A percentile compares a stretch with the other conserved stretches of the same genome.
Conservation (phyloP, 1,284 basidiomycete species). For the Microbotryum silenes-acaulis region DNA sequence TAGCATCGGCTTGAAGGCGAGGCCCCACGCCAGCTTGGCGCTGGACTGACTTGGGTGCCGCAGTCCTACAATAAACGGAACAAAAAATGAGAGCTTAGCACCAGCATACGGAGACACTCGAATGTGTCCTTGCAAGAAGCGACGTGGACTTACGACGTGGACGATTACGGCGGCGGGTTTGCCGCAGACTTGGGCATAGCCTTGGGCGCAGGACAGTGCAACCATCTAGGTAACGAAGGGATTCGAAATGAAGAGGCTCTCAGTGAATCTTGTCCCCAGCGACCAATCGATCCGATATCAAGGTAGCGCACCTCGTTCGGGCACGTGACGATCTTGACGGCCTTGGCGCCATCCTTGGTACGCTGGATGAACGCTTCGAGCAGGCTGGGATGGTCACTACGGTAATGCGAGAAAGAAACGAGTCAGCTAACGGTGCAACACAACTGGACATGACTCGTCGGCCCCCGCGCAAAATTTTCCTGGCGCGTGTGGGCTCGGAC, state of each 20-base stretch:
- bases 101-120: too few relatives aligned
- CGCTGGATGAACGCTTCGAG: constrained; percentile 49
- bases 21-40: background rate
- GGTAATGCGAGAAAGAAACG: background rate
- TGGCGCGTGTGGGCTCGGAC: constrained; percentile 51
- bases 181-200: constrained; percentile 57
- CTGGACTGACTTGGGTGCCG: constrained; percentile 53
- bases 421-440: too few relatives aligned
- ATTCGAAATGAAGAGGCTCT: background rate
- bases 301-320: constrained; percentile 50
- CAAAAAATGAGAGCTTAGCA: background rate
- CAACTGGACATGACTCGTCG: too few relatives aligned
- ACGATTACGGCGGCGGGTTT: constrained; percentile 62
- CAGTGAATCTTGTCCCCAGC: background rate
- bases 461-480: background rate
- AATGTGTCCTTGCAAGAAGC: too few relatives aligned
- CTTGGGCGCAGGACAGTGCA: constrained; percentile 60
- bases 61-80: constrained; percentile 45
- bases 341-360: constrained; percentile 42
- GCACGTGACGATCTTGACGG: constrained; percentile 53
- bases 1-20: too few relatives aligned
- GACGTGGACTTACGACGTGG: constrained; percentile 16
- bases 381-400: constrained; percentile 61
- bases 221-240: constrained; percentile 48
- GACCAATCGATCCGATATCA: background rate